Conservation (phyloP, 2,329 filamentous ascomycete genomes). For the Monascus ruber region DNA sequence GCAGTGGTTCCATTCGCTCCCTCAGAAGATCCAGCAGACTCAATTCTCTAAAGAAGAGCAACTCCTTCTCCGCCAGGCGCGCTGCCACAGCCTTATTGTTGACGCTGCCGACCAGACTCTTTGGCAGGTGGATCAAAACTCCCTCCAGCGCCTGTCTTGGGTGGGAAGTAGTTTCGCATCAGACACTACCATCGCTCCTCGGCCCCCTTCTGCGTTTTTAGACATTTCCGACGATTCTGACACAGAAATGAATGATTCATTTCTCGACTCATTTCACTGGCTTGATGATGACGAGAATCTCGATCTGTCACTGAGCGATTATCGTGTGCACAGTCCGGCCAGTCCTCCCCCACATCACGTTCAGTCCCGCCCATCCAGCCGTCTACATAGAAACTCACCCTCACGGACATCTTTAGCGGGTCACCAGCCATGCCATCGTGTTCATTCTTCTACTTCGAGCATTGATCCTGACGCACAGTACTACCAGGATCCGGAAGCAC, state of each 20-base stretch:
- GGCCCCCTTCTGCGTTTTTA: not conserved
- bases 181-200: slow-evolving; percentile 5
- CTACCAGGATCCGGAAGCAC: slow-evolving; percentile 82
- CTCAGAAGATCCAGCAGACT: slow-evolving; percentile 59
- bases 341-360: slow-evolving; percentile 7
- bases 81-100: slow-evolving; percentile 42
- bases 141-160: slow-evolving; percentile 21
- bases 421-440: slow-evolving; percentile 42
- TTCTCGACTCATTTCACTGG: slow-evolving; percentile 62
- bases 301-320: slow-evolving; percentile 60
- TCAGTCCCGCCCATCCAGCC: slow-evolving; percentile 14
- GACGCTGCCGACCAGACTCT: slow-evolving; percentile 50
- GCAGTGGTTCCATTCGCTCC: slow-evolving; percentile 58
- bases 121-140: slow-evolving; percentile 32
- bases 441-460: slow-evolving; percentile 39
- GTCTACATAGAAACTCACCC: slow-evolving; percentile 17
- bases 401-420: slow-evolving; percentile 28
- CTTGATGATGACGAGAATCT: slow-evolving; percentile 61
- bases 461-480: slow-evolving; percentile 66
- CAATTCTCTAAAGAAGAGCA: slow-evolving; percentile 65
- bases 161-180: slow-evolving; percentile 10
- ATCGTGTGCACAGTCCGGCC: slow-evolving; percentile 44
- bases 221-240: slow-evolving; percentile 7
- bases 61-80: slow-evolving; percentile 42
- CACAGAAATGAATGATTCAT: slow-evolving; percentile 39